A percentile compares a stretch with the other conserved stretches of the same genome.
Conservation (phyloP, 768 basidiomycete species). For the Hypholoma sublateritium region DNA sequence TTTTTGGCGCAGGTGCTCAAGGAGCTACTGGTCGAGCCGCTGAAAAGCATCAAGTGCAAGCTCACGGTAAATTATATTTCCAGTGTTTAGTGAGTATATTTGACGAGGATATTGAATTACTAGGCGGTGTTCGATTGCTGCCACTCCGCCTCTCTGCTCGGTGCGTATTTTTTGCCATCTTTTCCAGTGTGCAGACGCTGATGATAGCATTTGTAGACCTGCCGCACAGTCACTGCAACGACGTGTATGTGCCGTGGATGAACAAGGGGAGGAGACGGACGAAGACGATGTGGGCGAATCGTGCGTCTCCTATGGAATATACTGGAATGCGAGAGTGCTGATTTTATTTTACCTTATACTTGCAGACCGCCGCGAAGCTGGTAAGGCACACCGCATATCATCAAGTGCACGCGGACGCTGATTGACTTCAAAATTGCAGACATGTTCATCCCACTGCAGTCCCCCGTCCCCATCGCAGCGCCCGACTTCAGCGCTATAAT, state of each 20-base stretch:
- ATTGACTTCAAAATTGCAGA: not conserved
- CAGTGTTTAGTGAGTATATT: too few relatives aligned
- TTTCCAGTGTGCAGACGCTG: not conserved
- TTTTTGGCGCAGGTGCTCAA: not conserved
- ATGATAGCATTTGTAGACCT: slow-evolving; percentile 29
- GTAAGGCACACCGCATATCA: not conserved
- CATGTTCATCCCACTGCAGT: not conserved
- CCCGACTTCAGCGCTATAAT: not conserved
- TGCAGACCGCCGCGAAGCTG: not conserved
- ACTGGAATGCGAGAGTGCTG: not conserved
- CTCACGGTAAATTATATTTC: not conserved
- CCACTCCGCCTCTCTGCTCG: slow-evolving; percentile 40
- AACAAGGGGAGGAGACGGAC: slow-evolving; percentile 40
- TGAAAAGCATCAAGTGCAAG: not conserved
- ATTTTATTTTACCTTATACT: not conserved
- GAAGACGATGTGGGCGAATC: slow-evolving; percentile 30
- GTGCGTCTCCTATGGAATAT: slow-evolving; percentile 18
- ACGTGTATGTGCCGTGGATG: slow-evolving; percentile 45
- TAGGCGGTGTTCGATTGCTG: slow-evolving; percentile 37
- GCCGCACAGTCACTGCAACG: slow-evolving; percentile 41
- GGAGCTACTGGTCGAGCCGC: not conserved
- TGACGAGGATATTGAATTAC: not conserved
- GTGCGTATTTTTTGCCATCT: slow-evolving; percentile 14
- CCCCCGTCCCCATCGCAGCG: not conserved
- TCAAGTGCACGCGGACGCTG: not conserved